Conservation (phyloP, 2,329 filamentous ascomycete genomes). For the Xylariomycetidae sp. region DNA sequence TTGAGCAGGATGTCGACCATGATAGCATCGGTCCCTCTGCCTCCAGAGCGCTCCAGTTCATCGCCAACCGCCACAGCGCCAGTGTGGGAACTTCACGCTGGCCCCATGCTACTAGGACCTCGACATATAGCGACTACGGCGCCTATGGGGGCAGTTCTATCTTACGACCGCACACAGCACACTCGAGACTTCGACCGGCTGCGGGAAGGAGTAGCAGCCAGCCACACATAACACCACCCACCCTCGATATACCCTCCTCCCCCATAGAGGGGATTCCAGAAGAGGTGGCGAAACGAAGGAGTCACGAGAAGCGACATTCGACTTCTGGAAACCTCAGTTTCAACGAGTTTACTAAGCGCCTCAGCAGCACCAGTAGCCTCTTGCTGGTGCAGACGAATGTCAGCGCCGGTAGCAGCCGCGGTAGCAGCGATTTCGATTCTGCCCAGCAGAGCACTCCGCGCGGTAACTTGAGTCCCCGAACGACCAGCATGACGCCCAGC, state of each 20-base stretch:
- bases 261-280: slow-evolving; percentile 25
- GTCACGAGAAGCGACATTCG: slow-evolving; percentile 44
- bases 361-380: slow-evolving; percentile 55
- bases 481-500: slow-evolving; percentile 26
- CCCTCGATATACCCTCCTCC: slow-evolving; percentile 17
- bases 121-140: slow-evolving; percentile 18
- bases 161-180: slow-evolving; percentile 47
- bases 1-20: slow-evolving; percentile 24
- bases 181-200: slow-evolving; percentile 41
- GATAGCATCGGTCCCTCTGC: slow-evolving; percentile 38
- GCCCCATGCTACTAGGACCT: slow-evolving; percentile 30
- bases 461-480: slow-evolving; percentile 25
- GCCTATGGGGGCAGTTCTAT: slow-evolving; percentile 26
- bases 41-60: slow-evolving; percentile 45
- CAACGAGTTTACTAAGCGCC: slow-evolving; percentile 52
- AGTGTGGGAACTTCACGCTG: slow-evolving; percentile 23
- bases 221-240: slow-evolving; percentile 32
- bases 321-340: slow-evolving; percentile 51
- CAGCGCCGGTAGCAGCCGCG: slow-evolving; percentile 37
- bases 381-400: slow-evolving; percentile 52
- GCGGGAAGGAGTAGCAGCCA: slow-evolving; percentile 43
- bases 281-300: slow-evolving; percentile 26
- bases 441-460: slow-evolving; percentile 30
- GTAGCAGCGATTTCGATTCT: slow-evolving; percentile 39
- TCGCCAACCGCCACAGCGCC: slow-evolving; percentile 37